These are phyloP conservation scores for Gossypium trilobum DNA, from an alignment of 441 rosid species.

Conservation along the genomic window DNA sequence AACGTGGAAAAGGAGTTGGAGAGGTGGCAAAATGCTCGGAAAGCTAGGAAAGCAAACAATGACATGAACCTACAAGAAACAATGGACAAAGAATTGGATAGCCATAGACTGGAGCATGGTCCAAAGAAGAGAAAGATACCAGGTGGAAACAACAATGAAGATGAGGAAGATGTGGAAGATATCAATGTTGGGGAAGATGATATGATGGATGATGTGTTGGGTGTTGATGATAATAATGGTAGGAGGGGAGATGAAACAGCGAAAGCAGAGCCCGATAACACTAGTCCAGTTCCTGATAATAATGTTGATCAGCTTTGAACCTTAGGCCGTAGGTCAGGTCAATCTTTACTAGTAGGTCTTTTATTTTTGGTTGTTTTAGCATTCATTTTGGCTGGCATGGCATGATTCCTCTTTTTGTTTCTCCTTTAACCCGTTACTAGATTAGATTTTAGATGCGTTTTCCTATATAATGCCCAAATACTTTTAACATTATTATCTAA, in stretches of 20 bases:
- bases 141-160: constrained; percentile 50
- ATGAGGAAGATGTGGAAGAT: constrained; percentile 70
- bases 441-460: neutral
- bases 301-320: constrained; percentile 6
- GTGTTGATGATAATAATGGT: constrained; percentile 43
- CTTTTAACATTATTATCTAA: too few relatives aligned
- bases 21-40: constrained; percentile 86
- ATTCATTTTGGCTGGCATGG: neutral
- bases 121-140: constrained; percentile 83
- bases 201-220: constrained; percentile 73
- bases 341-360: neutral
- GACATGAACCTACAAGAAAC: constrained; percentile 77
- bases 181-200: constrained; percentile 83
- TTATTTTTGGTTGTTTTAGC: neutral
- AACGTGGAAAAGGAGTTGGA: constrained; percentile 84
- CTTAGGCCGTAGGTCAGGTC: neutral
- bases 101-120: constrained; percentile 88
- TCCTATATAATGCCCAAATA: neutral
- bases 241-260: constrained; percentile 35
- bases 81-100: constrained; percentile 88
- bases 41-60: constrained; percentile 49
- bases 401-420: neutral
- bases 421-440: neutral
- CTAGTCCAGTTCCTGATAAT: constrained; percentile 27
- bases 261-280: constrained; percentile 26